phyloP scores from a whole-genome alignment of 164 flowering plant species.

The Macadamia integrifolia region DNA sequence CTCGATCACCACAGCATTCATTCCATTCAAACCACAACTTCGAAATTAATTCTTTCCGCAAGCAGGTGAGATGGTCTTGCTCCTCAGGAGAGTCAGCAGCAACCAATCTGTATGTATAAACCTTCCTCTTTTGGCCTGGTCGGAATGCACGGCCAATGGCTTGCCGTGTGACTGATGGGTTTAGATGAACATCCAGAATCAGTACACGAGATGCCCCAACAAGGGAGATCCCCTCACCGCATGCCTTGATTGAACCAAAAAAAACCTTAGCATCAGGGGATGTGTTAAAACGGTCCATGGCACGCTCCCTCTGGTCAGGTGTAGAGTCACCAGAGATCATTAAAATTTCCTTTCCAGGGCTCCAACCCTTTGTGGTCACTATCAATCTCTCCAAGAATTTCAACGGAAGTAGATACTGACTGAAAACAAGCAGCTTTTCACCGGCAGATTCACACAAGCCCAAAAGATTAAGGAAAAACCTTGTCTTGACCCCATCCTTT shows the following conservation, averaged over 20 bases:
- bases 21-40: conserved; percentile 96
- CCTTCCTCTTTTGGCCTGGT: conserved; percentile 81
- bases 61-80: conserved; percentile 60
- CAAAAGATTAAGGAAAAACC: conserved; percentile 65
- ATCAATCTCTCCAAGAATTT: conserved; percentile 71
- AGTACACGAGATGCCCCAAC: conserved; percentile 89
- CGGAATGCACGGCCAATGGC: conserved; percentile 91
- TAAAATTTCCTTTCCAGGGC: conserved; percentile 57
- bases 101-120: conserved; percentile 59
- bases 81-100: conserved; percentile 79
- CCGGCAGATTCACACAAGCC: conserved; percentile 58
- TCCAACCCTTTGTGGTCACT: conserved; percentile 51
- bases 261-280: conserved; percentile 69
- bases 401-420: conserved; percentile 77
- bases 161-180: conserved; percentile 86
- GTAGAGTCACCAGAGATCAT: conserved; percentile 65
- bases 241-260: conserved; percentile 87
- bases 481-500: conserved; percentile 81
- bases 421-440: conserved; percentile 83
- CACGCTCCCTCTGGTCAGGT: conserved; percentile 48
- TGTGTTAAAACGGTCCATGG: conserved; percentile 70
- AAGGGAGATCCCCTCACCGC: conserved; percentile 92
- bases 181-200: conserved; percentile 75
- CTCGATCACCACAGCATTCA: conserved; percentile 31
- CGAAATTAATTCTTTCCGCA: conserved; percentile 64